Evolutionary conservation across 1,284 basidiomycete genomes (phyloP), one percentile per base, ranked within the genome.

Genomic region (Pyrrhoderma noxium): DNA sequence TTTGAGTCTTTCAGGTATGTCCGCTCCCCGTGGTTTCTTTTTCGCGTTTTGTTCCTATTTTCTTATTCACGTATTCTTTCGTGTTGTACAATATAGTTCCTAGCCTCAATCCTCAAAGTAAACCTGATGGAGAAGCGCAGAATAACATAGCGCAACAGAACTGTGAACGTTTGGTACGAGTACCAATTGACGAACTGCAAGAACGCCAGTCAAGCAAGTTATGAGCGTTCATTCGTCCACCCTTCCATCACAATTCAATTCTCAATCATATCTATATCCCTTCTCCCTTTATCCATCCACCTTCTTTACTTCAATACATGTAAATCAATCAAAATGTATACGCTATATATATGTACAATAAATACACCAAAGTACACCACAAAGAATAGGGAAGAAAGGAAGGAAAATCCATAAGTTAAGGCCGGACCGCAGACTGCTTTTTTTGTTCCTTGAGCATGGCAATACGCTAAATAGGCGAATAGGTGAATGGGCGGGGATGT

Each of bases 391-490:
- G 11, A 31, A 31, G 11, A 11, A 31, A 31, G 11, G 5, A 11
- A 5, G 5, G 27, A 5, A 31, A 11, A 5, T 11, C 5, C 11
- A 31, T 31, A 31, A 31, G 27, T 31, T 31, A 31, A 5, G 5
- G 11, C 11, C 27, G 27, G 2, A 42, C 44, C 9, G 43, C 31
- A 19, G 46, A 14, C 18, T 45, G 51, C 41, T 76, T 80, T 64
- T 85, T 86, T 64, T 84, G 80, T 57, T 83, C 84, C 59, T 87
- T 87, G 57, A 87, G 60, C 63, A 74, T 71, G 13, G 82, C 81
- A 50, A 85, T 83, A 7, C 82, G 75, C 82, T 85, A 59, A 1
- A 56, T 46, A 41, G 18, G 27, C 45, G 39, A 5, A 31, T 5
- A 31, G 27, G 27, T 5, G 27, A 5, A 31, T 31, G 27, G 5